Percentiles rank a stretch among this genome's conserved stretches.
phyloP scores from a whole-genome alignment of 2,329 filamentous ascomycete species.

The Dactylellina haptotyla region DNA sequence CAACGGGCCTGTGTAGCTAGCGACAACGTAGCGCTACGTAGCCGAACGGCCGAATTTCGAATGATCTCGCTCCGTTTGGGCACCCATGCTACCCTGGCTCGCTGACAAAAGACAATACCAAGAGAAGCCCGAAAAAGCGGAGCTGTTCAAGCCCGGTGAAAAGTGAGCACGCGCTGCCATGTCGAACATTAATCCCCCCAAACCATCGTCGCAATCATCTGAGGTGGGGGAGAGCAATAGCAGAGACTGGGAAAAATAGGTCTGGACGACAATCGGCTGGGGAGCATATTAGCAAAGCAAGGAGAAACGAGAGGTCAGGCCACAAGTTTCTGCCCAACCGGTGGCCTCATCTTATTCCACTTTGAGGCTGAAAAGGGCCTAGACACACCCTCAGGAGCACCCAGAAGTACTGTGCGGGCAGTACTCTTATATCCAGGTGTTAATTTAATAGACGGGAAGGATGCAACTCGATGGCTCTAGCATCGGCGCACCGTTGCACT shows the following conservation, averaged over 20 bases:
- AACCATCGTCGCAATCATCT: slow-evolving; percentile 13
- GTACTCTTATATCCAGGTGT: too few relatives aligned
- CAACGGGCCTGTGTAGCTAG: background rate
- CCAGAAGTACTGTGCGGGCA: too few relatives aligned
- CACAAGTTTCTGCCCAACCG: slow-evolving; percentile 39
- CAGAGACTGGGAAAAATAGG: slow-evolving; percentile 2
- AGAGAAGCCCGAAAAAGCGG: background rate
- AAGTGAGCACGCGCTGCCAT: background rate
- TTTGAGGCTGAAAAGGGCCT: slow-evolving; percentile 47
- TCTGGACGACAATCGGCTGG: slow-evolving; percentile 22
- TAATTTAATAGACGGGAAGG: slow-evolving; percentile 23
- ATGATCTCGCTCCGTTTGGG: too few relatives aligned
- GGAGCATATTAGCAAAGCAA: slow-evolving; percentile 22
- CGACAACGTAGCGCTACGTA: too few relatives aligned
- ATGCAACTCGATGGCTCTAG: slow-evolving; percentile 47
- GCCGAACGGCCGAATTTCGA: slow-evolving; percentile 21
- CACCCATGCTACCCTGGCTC: background rate
- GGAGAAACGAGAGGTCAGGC: slow-evolving; percentile 27
- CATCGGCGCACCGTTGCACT: slow-evolving; percentile 28
- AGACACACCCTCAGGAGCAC: slow-evolving; percentile 16
- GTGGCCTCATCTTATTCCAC: slow-evolving; percentile 21
- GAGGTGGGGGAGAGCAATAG: slow-evolving; percentile 7
- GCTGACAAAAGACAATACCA: background rate
- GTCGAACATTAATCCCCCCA: background rate
- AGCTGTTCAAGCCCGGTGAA: too few relatives aligned